Evolutionary conservation across 495 filamentous ascomycete species (phyloP).

Genomic region (Trichoderma gamsii): DNA sequence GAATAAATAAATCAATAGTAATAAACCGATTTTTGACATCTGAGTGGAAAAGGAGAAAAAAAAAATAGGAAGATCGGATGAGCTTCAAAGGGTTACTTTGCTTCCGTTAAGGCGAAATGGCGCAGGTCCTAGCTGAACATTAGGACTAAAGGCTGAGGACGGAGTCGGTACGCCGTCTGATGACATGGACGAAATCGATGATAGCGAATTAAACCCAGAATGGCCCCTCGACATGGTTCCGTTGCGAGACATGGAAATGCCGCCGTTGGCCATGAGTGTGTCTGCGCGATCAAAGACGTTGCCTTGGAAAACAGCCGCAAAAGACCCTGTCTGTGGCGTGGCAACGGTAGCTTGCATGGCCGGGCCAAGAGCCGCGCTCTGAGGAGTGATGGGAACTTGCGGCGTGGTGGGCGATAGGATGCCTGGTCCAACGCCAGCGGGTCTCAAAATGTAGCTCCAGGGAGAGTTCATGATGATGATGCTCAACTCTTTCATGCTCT

Average conservation of each 20-base stretch:
- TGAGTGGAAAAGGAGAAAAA: not conserved
- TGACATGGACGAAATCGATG: slow-evolving; percentile 25
- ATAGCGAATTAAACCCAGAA: slow-evolving; percentile 35
- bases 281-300: slow-evolving; percentile 73
- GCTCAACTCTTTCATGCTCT: slow-evolving; percentile 66
- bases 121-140: slow-evolving; percentile 12
- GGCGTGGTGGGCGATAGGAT: slow-evolving; percentile 16
- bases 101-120: slow-evolving; percentile 1
- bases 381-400: slow-evolving; percentile 52
- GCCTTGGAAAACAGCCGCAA: slow-evolving; percentile 59
- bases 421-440: not conserved
- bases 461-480: slow-evolving; percentile 69
- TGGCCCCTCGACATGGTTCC: slow-evolving; percentile 35
- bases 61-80: not conserved
- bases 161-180: slow-evolving; percentile 27
- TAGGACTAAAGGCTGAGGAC: slow-evolving; percentile 37
- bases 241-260: slow-evolving; percentile 36
- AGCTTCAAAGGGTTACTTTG: not conserved
- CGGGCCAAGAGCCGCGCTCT: slow-evolving; percentile 71
- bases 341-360: slow-evolving; percentile 87
- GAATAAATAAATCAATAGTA: not conserved
- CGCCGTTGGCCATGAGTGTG: slow-evolving; percentile 55
- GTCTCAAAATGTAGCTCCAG: slow-evolving; percentile 53
- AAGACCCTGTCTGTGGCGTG: slow-evolving; percentile 62
- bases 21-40: not conserved